A percentile compares a stretch with the other conserved stretches of the same genome.
phyloP scores from a whole-genome alignment of 768 basidiomycete species.

The Clitopilus passeckerianus region DNA sequence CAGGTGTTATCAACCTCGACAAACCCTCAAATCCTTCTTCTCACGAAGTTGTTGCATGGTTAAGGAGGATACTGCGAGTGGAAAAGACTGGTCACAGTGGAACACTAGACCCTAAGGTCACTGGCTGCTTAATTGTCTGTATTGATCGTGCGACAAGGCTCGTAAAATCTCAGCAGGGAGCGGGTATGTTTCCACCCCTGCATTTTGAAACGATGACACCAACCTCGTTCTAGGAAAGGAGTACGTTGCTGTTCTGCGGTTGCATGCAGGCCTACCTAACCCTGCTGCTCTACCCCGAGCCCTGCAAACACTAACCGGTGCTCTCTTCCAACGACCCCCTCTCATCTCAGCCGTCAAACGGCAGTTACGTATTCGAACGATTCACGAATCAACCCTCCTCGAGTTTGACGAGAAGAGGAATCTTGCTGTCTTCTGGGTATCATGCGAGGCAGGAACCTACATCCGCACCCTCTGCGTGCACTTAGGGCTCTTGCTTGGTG shows the following conservation, averaged over 20 bases:
- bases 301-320: slow-evolving; percentile 94
- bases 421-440: slow-evolving; percentile 97
- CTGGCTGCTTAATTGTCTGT: slow-evolving; percentile 97
- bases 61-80: slow-evolving; percentile 91
- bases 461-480: slow-evolving; percentile 97
- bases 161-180: slow-evolving; percentile 98
- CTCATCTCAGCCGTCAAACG: slow-evolving; percentile 99
- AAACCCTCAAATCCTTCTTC: slow-evolving; percentile 99
- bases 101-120: slow-evolving; percentile 98
- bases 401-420: slow-evolving; percentile 98
- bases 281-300: slow-evolving; percentile 88
- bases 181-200: slow-evolving; percentile 50
- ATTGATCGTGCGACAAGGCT: slow-evolving; percentile 97
- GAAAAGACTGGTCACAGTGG: slow-evolving; percentile 99
- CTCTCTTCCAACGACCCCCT: slow-evolving; percentile 97
- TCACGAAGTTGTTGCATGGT: slow-evolving; percentile 99
- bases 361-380: slow-evolving; percentile 94
- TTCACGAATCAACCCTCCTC: slow-evolving; percentile 91
- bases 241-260: slow-evolving; percentile 93
- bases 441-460: slow-evolving; percentile 97
- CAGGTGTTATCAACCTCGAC: slow-evolving; percentile 98
- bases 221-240: slow-evolving; percentile 71
- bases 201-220: neutral
- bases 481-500: slow-evolving; percentile 88
- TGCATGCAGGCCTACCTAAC: slow-evolving; percentile 78